Evolutionary conservation across 169 alveolate species (phyloP), one percentile per base, ranked within the genome.

Genomic region (Plasmodium blacklocki): DNA sequence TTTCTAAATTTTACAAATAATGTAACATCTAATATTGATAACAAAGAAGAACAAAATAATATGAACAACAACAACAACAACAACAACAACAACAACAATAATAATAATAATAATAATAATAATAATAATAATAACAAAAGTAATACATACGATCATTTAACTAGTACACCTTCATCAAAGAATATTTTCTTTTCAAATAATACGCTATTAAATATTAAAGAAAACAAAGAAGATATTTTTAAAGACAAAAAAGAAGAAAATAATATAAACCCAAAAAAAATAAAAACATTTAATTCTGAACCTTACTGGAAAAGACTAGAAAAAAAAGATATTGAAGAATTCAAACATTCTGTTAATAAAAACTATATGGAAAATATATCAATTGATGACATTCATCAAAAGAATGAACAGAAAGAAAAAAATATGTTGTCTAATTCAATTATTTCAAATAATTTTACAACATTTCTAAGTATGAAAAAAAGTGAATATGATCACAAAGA

Each of bases 321-420:
- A 18, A 74, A 74, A 74, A 21, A 74, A 45, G 88, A 74, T 21
- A 74, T 74, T 43, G 88, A 74, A 60, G 45, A 19, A 29, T 60
- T 74, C 63, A 74, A 74, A 62, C 64, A 60, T 29, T 74, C 88
- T 32, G 88, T 74, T 60, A 74, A 74, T 47, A 18, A 43, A 45
- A 12, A 60, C 62, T 59, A 15, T 29, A 74, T 74, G 18, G 88
- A 58, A 15, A 45, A 74, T 64, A 74, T 74, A 23, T 73, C 73
- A 43, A 74, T 74, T 60, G 88, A 74, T 43, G 63, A 74, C 39
- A 43, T 59, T 74, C 63, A 74, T 64, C 59, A 43, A 74, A 74
- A 74, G 60, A 59, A 74, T 59, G 63, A 60, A 60, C 59, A 60
- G 63, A 73, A 60, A 60, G 52, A 19, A 45, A 47, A 59, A 45